A percentile compares a stretch with the other conserved stretches of the same genome.
Conservation (phyloP, 345 rosid species). For the Hibiscus trionum region DNA sequence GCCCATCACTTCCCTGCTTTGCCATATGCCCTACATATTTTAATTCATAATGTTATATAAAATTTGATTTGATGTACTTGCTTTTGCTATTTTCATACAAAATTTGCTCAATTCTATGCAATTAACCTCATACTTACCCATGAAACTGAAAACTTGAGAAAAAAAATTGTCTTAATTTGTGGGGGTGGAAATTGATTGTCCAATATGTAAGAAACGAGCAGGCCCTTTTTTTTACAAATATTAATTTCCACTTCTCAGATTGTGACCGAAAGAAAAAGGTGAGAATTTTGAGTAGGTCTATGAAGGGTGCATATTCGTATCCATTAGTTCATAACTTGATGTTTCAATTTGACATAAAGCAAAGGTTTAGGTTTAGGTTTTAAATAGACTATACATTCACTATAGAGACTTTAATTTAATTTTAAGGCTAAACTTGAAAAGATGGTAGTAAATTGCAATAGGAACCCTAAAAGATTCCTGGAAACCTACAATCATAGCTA, state of each 20-base stretch:
- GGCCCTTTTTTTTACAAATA: too few species aligned
- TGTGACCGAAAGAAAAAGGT: neutral
- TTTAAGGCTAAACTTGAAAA: neutral
- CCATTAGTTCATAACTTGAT: neutral
- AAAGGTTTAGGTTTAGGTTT: neutral
- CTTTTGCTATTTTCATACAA: neutral
- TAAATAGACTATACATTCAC: neutral
- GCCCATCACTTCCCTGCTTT: slow-evolving; percentile 26
- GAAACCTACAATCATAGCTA: neutral
- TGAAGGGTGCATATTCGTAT: slow-evolving; percentile 9
- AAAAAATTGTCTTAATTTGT: too few species aligned
- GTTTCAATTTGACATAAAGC: neutral
- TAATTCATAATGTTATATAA: neutral
- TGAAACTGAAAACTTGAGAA: neutral
- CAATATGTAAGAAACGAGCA: too few species aligned
- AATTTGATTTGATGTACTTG: neutral
- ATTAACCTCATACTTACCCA: neutral
- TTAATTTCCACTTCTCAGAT: neutral
- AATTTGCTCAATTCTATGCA: neutral
- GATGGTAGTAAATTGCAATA: neutral
- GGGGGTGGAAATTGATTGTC: too few species aligned
- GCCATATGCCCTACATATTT: slow-evolving; percentile 16
- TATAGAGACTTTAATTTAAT: neutral
- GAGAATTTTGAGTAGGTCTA: neutral
- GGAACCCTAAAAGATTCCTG: slow-evolving; percentile 15